Evolutionary conservation across 2,329 filamentous ascomycete species (phyloP).

Genomic region (Alternaria sp.): DNA sequence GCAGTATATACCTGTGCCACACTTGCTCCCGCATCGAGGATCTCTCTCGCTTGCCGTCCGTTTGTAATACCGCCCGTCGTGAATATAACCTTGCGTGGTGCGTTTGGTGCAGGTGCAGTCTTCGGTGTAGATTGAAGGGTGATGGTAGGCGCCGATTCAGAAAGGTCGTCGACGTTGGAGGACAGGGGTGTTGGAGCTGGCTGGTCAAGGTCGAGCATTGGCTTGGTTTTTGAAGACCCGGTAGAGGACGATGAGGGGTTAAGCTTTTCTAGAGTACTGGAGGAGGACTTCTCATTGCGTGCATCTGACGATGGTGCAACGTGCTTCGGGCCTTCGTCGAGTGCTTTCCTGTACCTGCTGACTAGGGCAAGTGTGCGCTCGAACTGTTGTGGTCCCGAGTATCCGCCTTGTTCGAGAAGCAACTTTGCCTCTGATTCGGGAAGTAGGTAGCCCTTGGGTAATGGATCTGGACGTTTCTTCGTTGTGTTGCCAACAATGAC

Average conservation of each 20-base stretch:
- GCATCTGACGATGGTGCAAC: conserved; percentile 19
- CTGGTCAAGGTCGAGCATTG: conserved; percentile 32
- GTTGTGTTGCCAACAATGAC: conserved; percentile 98
- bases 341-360: conserved; percentile 71
- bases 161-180: conserved; percentile 43
- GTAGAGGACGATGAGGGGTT: conserved; percentile 15
- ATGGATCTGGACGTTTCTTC: conserved; percentile 75
- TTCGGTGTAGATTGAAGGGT: conserved; percentile 29
- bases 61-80: conserved; percentile 92
- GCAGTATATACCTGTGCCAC: conserved; percentile 93
- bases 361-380: conserved; percentile 80
- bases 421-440: conserved; percentile 71
- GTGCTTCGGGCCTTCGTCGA: conserved; percentile 56
- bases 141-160: conserved; percentile 40
- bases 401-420: conserved; percentile 82
- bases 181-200: conserved; percentile 30
- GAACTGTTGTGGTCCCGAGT: conserved; percentile 90
- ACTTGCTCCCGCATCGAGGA: conserved; percentile 87
- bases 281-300: conserved; percentile 17
- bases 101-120: conserved; percentile 36
- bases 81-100: conserved; percentile 79
- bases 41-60: conserved; percentile 80
- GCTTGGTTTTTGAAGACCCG: conserved; percentile 22
- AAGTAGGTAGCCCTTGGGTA: conserved; percentile 72
- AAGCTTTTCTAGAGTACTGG: conserved; percentile 30